Conservation (phyloP, 768 basidiomycete species). For the Jaapia argillacea region DNA sequence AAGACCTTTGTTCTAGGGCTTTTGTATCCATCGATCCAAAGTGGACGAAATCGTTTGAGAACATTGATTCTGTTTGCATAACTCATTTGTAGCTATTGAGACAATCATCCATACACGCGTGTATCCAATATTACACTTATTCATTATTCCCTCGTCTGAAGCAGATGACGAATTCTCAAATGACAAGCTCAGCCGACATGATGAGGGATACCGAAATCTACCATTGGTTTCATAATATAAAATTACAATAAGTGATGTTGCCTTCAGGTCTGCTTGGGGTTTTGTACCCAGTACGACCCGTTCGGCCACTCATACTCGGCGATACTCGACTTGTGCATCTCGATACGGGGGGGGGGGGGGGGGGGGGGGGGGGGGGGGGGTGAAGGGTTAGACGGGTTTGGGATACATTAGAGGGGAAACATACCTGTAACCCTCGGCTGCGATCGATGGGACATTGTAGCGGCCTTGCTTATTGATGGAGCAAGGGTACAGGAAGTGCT, state of each 20-base stretch:
- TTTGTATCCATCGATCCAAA: slow-evolving; percentile 43
- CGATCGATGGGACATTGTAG: slow-evolving; percentile 77
- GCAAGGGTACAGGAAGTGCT: slow-evolving; percentile 84
- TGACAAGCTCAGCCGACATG: too few relatives aligned
- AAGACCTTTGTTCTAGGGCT: too few relatives aligned
- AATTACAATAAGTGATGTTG: too few relatives aligned
- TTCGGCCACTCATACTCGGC: slow-evolving; percentile 79
- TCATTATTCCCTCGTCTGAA: too few relatives aligned
- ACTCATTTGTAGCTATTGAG: too few relatives aligned
- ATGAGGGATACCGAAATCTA: too few relatives aligned
- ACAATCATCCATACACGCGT: too few relatives aligned
- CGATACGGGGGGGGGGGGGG: slow-evolving; percentile 59
- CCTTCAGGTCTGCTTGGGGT: too few relatives aligned
- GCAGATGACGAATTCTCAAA: too few relatives aligned
- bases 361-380: slow-evolving; percentile 3
- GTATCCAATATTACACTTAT: too few relatives aligned
- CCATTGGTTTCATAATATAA: too few relatives aligned
- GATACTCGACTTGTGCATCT: slow-evolving; percentile 78
- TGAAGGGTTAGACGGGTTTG: background rate
- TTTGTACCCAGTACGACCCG: slow-evolving; percentile 81
- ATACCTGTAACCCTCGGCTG: slow-evolving; percentile 73
- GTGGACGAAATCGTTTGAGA: slow-evolving; percentile 37
- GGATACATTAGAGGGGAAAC: slow-evolving; percentile 8
- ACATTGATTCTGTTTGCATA: too few relatives aligned
- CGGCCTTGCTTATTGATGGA: slow-evolving; percentile 79